These are phyloP conservation scores for Candida sphagnicola DNA, from an alignment of 805 yeast species.

Conservation along the genomic window DNA sequence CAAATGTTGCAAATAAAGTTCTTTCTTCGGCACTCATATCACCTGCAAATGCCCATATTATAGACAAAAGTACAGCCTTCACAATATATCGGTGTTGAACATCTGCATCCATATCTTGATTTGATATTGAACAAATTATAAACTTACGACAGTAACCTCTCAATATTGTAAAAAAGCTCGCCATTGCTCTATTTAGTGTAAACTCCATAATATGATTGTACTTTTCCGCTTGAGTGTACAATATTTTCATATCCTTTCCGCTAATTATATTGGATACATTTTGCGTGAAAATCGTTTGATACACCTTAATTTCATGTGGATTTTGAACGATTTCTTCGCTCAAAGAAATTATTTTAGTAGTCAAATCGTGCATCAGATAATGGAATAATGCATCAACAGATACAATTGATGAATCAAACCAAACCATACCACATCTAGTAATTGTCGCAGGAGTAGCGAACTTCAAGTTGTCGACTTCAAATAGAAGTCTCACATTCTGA, in stretches of 20 bases:
- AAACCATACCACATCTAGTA: slow-evolving; percentile 87
- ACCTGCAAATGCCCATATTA: slow-evolving; percentile 67
- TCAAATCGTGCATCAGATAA: slow-evolving; percentile 15
- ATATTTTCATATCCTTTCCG: slow-evolving; percentile 9
- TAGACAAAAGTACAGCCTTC: slow-evolving; percentile 33
- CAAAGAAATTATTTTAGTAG: slow-evolving; percentile 7
- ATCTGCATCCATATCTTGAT: slow-evolving; percentile 12
- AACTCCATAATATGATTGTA: slow-evolving; percentile 53
- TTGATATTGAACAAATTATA: slow-evolving; percentile 7
- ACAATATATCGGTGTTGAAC: slow-evolving; percentile 24
- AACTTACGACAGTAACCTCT: slow-evolving; percentile 27
- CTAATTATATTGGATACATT: slow-evolving; percentile 3
- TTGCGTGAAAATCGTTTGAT: slow-evolving; percentile 12
- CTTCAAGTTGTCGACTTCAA: slow-evolving; percentile 67
- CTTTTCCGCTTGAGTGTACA: slow-evolving; percentile 21
- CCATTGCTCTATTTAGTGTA: slow-evolving; percentile 29
- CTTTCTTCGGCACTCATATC: slow-evolving; percentile 43
- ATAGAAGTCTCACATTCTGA: slow-evolving; percentile 56
- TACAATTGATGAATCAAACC: slow-evolving; percentile 47
- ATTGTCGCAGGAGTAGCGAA: slow-evolving; percentile 88
- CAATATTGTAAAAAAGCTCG: slow-evolving; percentile 39
- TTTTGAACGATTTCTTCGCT: slow-evolving; percentile 7
- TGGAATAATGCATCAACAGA: slow-evolving; percentile 12
- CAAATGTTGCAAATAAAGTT: slow-evolving; percentile 25
- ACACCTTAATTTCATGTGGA: slow-evolving; percentile 5